Percentiles rank a stretch among this genome's conserved stretches.
These are phyloP conservation scores for Quercus berberidifolia DNA, from an alignment of 306 rosid species.

Conservation along the genomic window DNA sequence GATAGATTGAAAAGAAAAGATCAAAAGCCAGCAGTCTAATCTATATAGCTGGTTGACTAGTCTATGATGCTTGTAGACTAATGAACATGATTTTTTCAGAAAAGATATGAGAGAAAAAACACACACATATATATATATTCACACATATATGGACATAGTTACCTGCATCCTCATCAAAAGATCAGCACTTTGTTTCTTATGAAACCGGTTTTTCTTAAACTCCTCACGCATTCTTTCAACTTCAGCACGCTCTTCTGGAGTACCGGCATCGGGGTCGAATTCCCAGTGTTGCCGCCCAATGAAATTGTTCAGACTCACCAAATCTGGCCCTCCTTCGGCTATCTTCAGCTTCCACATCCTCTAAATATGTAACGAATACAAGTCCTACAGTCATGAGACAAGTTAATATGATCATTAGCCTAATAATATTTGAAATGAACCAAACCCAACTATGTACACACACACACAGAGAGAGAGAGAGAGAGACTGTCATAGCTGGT, in stretches of 20 bases:
- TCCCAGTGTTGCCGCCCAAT: slow-evolving; percentile 68
- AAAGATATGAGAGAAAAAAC: no score
- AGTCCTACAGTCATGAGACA: neutral
- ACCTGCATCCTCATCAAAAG: slow-evolving; percentile 57
- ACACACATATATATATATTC: no score
- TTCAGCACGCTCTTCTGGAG: slow-evolving; percentile 31
- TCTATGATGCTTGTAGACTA: no score
- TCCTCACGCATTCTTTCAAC: slow-evolving; percentile 26
- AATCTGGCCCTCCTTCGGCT: slow-evolving; percentile 41
- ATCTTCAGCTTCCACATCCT: slow-evolving; percentile 78
- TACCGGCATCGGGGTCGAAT: slow-evolving; percentile 43
- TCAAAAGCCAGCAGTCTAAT: no score
- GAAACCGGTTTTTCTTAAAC: slow-evolving; percentile 40
- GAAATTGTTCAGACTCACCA: slow-evolving; percentile 37
- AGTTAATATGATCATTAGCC: neutral
- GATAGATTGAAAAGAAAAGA: no score
- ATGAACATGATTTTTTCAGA: no score
- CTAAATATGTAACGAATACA: neutral
- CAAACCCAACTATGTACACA: no score
- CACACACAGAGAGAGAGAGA: no score
- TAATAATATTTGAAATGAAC: no score
- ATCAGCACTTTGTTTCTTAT: slow-evolving; percentile 47
- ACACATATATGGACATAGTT: no score
- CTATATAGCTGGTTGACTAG: no score
- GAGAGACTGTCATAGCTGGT: no score